Evolutionary conservation across 805 yeast species (phyloP).

Genomic region (Jamesozyma hellenica): DNA sequence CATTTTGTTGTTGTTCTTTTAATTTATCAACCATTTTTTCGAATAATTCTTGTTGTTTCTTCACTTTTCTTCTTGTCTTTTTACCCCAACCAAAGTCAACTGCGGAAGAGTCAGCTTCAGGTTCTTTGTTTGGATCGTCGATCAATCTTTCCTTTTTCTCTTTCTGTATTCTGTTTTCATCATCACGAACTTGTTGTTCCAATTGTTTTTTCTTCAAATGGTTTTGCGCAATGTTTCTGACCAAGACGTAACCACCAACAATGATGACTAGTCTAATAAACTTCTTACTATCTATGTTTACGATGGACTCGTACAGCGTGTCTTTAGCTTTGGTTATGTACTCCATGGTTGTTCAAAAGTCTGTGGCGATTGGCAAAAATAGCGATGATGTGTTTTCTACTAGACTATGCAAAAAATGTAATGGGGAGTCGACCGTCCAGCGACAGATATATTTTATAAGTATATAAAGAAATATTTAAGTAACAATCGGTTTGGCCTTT

Average conservation of each 20-base stretch:
- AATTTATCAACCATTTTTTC: constrained; percentile 39
- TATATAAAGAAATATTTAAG: too few species aligned
- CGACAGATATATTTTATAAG: too few species aligned
- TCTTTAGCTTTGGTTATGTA: not conserved
- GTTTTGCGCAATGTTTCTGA: constrained; percentile 46
- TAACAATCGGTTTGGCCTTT: too few species aligned
- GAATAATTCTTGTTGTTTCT: constrained; percentile 44
- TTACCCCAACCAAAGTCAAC: constrained; percentile 71
- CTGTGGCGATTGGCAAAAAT: too few species aligned
- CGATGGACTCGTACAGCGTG: constrained; percentile 2
- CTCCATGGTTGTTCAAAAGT: constrained; percentile 1
- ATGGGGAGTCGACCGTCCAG: too few species aligned
- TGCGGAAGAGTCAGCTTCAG: constrained; percentile 21
- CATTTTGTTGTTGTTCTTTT: constrained; percentile 35
- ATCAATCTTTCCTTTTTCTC: constrained; percentile 31
- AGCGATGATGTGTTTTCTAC: too few species aligned
- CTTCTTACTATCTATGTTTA: constrained; percentile 7
- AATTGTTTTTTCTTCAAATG: constrained; percentile 50
- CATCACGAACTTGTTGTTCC: constrained; percentile 37
- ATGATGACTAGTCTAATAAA: constrained; percentile 32
- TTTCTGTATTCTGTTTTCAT: constrained; percentile 14
- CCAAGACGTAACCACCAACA: constrained; percentile 52
- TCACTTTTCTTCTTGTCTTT: constrained; percentile 51
- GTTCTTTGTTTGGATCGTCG: constrained; percentile 31
- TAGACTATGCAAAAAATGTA: too few species aligned